Evolutionary conservation across 441 rosid genomes (phyloP).

Genomic region (Corymbia citriodora): DNA sequence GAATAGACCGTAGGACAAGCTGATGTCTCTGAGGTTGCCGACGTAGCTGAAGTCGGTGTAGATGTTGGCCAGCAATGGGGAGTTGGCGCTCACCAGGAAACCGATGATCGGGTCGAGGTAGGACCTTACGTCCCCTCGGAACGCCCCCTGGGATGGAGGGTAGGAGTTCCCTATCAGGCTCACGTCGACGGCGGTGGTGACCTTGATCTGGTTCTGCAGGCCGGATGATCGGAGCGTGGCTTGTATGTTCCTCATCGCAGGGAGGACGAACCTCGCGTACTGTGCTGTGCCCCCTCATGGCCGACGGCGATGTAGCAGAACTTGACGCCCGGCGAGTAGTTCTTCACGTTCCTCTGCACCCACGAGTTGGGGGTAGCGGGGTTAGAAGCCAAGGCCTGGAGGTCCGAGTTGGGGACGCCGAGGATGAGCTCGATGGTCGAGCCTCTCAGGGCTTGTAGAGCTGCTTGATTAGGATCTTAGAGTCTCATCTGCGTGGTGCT

Average conservation of each 20-base stretch:
- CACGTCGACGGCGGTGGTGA: constrained; percentile 38
- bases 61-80: constrained; percentile 42
- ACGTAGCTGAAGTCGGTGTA: constrained; percentile 45
- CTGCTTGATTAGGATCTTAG: constrained; percentile 42
- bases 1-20: no score
- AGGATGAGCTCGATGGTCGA: constrained; percentile 39
- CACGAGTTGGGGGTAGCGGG: constrained; percentile 26
- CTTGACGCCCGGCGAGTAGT: constrained; percentile 26
- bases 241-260: constrained; percentile 38
- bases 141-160: constrained; percentile 47
- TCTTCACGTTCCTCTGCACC: constrained; percentile 34
- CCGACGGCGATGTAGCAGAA: constrained; percentile 50
- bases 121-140: constrained; percentile 29
- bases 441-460: constrained; percentile 43
- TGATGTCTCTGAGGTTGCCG: no score
- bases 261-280: constrained; percentile 17
- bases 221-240: constrained; percentile 29
- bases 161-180: constrained; percentile 36
- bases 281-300: constrained; percentile 27
- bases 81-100: constrained; percentile 15
- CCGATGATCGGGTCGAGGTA: constrained; percentile 36
- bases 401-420: constrained; percentile 39
- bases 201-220: constrained; percentile 34
- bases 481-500: constrained; percentile 37
- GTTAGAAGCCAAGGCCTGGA: constrained; percentile 19